Evolutionary conservation across 139 green algal species (phyloP).

Genomic region (Yamagishiella unicocca): DNA sequence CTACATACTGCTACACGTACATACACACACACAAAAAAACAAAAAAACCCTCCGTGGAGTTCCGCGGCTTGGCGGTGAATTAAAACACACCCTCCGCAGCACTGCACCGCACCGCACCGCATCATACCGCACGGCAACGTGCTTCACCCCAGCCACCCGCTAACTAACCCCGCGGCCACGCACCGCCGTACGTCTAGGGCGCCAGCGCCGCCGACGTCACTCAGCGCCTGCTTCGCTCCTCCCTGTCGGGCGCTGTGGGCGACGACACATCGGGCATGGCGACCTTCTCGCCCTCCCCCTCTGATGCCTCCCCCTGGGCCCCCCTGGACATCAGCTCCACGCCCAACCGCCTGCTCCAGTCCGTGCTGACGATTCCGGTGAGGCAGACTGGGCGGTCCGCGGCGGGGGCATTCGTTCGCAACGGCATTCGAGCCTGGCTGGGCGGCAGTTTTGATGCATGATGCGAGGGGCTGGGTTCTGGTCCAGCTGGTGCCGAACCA

Average conservation of each 20-base stretch:
- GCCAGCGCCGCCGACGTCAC: constrained; percentile 59
- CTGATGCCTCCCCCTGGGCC: background rate
- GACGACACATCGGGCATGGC: constrained; percentile 61
- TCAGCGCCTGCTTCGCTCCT: constrained; percentile 56
- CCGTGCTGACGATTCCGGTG: constrained; percentile 47
- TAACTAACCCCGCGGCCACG: background rate
- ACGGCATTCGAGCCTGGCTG: too few species aligned
- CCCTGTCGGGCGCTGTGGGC: constrained; percentile 14
- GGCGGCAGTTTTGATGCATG: too few species aligned
- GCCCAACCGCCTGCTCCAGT: constrained; percentile 66
- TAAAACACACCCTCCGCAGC: too few species aligned
- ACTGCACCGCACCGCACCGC: too few species aligned
- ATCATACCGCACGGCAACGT: background rate
- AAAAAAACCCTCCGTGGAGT: too few species aligned
- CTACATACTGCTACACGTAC: too few species aligned
- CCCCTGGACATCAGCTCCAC: constrained; percentile 66
- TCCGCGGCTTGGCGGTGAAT: too few species aligned
- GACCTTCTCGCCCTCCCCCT: constrained; percentile 52
- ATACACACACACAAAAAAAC: too few species aligned
- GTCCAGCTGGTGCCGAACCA: too few species aligned
- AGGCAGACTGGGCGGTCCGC: too few species aligned
- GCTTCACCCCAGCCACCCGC: background rate
- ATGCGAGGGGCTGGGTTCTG: too few species aligned
- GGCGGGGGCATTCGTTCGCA: too few species aligned
- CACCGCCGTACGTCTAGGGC: constrained; percentile 45